Evolutionary conservation across 305 asterid genomes (phyloP).

Genomic region (Ilex paraguariensis): DNA sequence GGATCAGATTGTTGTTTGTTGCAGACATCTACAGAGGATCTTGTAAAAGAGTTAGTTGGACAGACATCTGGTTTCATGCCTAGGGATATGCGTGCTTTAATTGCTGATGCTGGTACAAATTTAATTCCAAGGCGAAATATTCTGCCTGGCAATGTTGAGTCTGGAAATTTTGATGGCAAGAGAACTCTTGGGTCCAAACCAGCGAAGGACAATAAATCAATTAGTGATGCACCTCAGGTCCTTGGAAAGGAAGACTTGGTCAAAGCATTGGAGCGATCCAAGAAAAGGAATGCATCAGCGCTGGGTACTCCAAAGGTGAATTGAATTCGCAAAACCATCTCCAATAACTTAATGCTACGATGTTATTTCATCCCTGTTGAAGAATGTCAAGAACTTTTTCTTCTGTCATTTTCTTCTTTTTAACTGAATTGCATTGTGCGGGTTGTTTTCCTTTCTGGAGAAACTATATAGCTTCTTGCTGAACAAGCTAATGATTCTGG

Average conservation of each 20-base stretch:
- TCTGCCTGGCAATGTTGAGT: slow-evolving; percentile 33
- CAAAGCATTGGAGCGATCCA: slow-evolving; percentile 85
- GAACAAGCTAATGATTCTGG: not conserved
- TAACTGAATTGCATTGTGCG: not conserved
- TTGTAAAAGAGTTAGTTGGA: slow-evolving; percentile 79
- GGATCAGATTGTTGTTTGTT: slow-evolving; percentile 23
- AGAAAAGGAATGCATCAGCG: slow-evolving; percentile 94
- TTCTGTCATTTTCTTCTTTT: not conserved
- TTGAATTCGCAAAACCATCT: not conserved
- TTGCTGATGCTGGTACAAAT: slow-evolving; percentile 88
- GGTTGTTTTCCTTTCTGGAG: not conserved
- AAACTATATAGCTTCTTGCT: not conserved
- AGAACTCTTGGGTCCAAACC: slow-evolving; percentile 32
- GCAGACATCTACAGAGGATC: slow-evolving; percentile 68
- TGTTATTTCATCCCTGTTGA: not conserved
- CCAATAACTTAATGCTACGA: no score
- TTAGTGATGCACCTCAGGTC: slow-evolving; percentile 28
- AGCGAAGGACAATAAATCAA: slow-evolving; percentile 27
- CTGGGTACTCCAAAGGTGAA: slow-evolving; percentile 96
- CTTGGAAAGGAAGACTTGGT: slow-evolving; percentile 66
- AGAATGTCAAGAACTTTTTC: no score
- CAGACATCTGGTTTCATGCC: slow-evolving; percentile 98
- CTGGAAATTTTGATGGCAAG: slow-evolving; percentile 23
- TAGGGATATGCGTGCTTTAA: slow-evolving; percentile 80
- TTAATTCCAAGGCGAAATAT: slow-evolving; percentile 32